phyloP scores from a whole-genome alignment of 208 protist genomes.

The Acanthamoeba polyphaga region DNA sequence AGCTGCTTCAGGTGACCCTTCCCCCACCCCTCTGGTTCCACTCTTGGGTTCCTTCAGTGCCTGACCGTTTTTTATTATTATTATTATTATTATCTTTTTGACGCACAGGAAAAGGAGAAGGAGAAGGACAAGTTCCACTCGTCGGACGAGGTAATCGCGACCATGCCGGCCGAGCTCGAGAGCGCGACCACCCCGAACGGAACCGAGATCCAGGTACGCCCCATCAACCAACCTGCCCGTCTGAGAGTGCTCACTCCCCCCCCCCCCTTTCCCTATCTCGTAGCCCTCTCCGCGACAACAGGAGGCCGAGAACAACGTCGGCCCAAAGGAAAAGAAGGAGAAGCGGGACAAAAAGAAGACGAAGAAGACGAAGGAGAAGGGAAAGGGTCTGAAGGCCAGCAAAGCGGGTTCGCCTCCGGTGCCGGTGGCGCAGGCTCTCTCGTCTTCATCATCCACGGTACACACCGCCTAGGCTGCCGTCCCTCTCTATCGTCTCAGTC shows the following conservation, averaged over 20 bases:
- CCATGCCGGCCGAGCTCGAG: neutral
- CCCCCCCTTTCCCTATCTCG: no score
- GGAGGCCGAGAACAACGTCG: neutral
- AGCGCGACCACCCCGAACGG: neutral
- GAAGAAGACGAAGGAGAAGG: slow-evolving; percentile 51
- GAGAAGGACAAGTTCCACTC: slow-evolving; percentile 51
- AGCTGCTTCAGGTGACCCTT: slow-evolving; percentile 6
- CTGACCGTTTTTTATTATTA: neutral
- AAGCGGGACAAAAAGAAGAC: slow-evolving; percentile 31
- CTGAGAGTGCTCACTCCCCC: no score
- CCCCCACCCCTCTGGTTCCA: neutral
- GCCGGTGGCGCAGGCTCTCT: neutral
- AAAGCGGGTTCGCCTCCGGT: slow-evolving; percentile 16
- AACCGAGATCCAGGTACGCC: neutral
- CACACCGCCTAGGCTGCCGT: neutral
- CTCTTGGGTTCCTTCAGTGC: neutral
- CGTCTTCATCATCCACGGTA: slow-evolving; percentile 8
- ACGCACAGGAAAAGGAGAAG: slow-evolving; percentile 10
- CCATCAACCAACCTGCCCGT: neutral
- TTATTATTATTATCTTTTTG: neutral
- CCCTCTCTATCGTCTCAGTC: neutral
- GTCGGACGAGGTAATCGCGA: neutral
- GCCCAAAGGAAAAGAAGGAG: slow-evolving; percentile 37
- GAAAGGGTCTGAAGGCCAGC: neutral
- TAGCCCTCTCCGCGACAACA: slow-evolving; percentile 53